Conservation (phyloP, 139 green algal species). For the Desmodesmus armatus region DNA sequence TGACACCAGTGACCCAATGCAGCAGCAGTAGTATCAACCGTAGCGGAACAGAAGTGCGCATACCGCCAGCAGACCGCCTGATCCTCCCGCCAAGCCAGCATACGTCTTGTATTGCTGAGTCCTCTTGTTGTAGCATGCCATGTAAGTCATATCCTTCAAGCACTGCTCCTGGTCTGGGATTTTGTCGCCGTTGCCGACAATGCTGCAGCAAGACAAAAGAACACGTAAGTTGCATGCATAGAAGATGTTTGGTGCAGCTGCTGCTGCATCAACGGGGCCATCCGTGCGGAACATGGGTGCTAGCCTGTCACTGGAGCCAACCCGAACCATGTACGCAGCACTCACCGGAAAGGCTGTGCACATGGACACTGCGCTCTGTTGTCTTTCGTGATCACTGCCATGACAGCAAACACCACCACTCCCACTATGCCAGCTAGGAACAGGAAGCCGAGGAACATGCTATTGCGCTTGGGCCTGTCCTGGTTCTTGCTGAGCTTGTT, state of each 20-base stretch:
- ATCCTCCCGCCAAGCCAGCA: slow-evolving; percentile 30
- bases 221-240: too few relatives aligned
- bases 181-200: slow-evolving; percentile 22
- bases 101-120: slow-evolving; percentile 1
- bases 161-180: slow-evolving; percentile 31
- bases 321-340: too few relatives aligned
- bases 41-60: slow-evolving; percentile 34
- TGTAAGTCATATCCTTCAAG: slow-evolving; percentile 41
- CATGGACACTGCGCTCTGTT: slow-evolving; percentile 17
- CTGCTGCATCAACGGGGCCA: too few relatives aligned
- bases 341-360: slow-evolving; percentile 22
- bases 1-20: too few relatives aligned
- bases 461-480: slow-evolving; percentile 40
- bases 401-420: slow-evolving; percentile 36
- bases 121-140: slow-evolving; percentile 32
- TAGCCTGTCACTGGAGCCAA: too few relatives aligned
- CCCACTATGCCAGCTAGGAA: slow-evolving; percentile 16
- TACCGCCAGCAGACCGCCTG: slow-evolving; percentile 31
- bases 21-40: neutral
- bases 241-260: too few relatives aligned
- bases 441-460: slow-evolving; percentile 41
- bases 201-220: too few relatives aligned
- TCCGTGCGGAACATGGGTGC: too few relatives aligned
- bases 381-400: slow-evolving; percentile 32
- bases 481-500: slow-evolving; percentile 42